Base-by-base conservation (phyloP, 139 green algal species). In the Trebouxia sp. region DNA sequence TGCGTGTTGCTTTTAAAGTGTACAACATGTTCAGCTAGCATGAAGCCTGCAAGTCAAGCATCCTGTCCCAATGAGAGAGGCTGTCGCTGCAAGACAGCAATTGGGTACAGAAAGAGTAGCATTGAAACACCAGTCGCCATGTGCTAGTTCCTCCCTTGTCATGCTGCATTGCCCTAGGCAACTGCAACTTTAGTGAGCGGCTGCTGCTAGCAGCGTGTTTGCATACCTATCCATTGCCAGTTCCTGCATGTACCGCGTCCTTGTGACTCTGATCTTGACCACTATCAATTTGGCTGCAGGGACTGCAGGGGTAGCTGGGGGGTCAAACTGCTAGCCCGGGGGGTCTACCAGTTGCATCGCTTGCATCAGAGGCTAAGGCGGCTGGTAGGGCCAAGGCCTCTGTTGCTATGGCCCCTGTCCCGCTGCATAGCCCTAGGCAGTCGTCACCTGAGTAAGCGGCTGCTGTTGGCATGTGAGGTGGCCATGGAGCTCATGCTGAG, bases 401-500 rank as follows among this genome's bases (percentile, higher is more conserved):
- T 39, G 28, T 10, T 69, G 30, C 58, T 69, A 30, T 69, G 58
- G 58, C 58, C 58, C 58, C 58, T 69, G 28, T 11, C 58, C 4
- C 58, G 58, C 58, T 69, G 58, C 58, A 42, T 69, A 42, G 58
- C 58, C 28, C 6, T 69, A 4, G 58, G 58, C 28, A 42, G 30
- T 39, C 28, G 41, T 28, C 58, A 69, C 28, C 78, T 87, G 62
- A 77, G 70, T 42, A 79, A 79, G 72, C 38, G 24, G 24, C 91
- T 92, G 86, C 83, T 93, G 76, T 78, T 88, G 35, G 83, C 82
- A 20, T 84, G 92, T 26, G 91, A 96, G 89, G 86, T 90, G 43
- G 91, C 89, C 5, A 84, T 94, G 32, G 92, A 96, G 86, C 87
- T 90, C 41, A 94, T 89, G 91, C 87, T 93, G 39, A 82, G 75